Evolutionary conservation across 768 basidiomycete species (phyloP).

Genomic region (Megacollybia marginata): DNA sequence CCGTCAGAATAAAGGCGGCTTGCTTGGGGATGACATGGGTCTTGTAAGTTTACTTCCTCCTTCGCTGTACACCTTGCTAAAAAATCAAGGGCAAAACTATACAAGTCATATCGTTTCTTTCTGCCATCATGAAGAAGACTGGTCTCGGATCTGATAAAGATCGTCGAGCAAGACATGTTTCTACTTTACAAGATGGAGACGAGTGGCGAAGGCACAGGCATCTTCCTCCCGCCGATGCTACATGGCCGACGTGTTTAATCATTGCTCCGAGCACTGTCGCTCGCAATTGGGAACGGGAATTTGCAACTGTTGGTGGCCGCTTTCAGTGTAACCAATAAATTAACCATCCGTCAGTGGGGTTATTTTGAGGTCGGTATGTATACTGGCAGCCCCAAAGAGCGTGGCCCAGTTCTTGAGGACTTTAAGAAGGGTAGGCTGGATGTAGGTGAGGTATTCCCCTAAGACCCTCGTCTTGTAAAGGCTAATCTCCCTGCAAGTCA

Average conservation of each 20-base stretch:
- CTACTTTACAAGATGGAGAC: conserved; percentile 49
- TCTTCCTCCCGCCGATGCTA: conserved; percentile 58
- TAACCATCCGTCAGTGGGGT: conserved; percentile 60
- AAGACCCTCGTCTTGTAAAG: neutral
- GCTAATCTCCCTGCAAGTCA: conserved; percentile 35
- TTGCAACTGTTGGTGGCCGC: conserved; percentile 52
- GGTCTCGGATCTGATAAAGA: conserved; percentile 58
- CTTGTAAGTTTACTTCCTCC: conserved; percentile 32
- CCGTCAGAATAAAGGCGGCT: conserved; percentile 57
- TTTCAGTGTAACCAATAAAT: no score
- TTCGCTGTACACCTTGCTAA: neutral
- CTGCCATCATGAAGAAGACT: conserved; percentile 84
- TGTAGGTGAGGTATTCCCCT: conserved; percentile 51
- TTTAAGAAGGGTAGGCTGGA: conserved; percentile 83
- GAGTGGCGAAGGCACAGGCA: conserved; percentile 45
- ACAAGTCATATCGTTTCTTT: conserved; percentile 83
- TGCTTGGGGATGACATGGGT: conserved; percentile 97
- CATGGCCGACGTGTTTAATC: conserved; percentile 86
- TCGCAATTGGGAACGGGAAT: conserved; percentile 86
- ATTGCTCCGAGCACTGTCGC: conserved; percentile 82
- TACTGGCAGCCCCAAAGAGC: conserved; percentile 42
- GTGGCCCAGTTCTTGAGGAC: conserved; percentile 50
- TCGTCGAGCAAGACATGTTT: conserved; percentile 63
- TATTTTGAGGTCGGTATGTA: conserved; percentile 86
- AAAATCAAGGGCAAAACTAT: conserved; percentile 75